phyloP scores from a whole-genome alignment of 768 basidiomycete species.

The Psilocybe subaeruginosa region DNA sequence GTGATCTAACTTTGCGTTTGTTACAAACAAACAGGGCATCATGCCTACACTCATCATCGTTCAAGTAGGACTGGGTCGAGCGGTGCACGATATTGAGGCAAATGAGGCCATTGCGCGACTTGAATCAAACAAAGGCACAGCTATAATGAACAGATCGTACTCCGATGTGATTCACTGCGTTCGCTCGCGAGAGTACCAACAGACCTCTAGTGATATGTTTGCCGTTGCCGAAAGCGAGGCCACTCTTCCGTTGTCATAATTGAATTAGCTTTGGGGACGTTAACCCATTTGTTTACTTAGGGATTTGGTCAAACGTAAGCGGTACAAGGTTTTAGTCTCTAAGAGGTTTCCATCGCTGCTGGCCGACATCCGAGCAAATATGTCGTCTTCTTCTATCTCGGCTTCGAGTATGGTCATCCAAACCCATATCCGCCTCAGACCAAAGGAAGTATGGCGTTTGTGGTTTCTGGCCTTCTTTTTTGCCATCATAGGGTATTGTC shows the following conservation, averaged over 20 bases:
- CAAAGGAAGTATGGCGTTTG: too few species aligned
- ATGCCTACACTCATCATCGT: conserved; percentile 39
- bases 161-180: conserved; percentile 4
- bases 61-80: conserved; percentile 33
- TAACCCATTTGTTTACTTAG: neutral
- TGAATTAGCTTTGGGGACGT: neutral
- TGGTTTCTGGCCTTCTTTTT: too few species aligned
- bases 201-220: conserved; percentile 13
- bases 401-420: too few species aligned
- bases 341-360: too few species aligned
- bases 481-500: too few species aligned
- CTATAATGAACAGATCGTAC: neutral
- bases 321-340: too few species aligned
- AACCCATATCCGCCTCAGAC: too few species aligned
- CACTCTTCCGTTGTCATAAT: neutral
- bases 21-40: conserved; percentile 24
- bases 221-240: neutral
- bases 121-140: conserved; percentile 8
- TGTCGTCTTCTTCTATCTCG: too few species aligned
- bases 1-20: neutral
- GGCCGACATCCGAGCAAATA: too few species aligned
- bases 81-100: conserved; percentile 28
- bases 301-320: too few species aligned
- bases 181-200: conserved; percentile 10
- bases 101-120: conserved; percentile 17